Base-by-base conservation (phyloP, 2,329 filamentous ascomycete species). In the Sclerotinia sclerotiorum region DNA sequence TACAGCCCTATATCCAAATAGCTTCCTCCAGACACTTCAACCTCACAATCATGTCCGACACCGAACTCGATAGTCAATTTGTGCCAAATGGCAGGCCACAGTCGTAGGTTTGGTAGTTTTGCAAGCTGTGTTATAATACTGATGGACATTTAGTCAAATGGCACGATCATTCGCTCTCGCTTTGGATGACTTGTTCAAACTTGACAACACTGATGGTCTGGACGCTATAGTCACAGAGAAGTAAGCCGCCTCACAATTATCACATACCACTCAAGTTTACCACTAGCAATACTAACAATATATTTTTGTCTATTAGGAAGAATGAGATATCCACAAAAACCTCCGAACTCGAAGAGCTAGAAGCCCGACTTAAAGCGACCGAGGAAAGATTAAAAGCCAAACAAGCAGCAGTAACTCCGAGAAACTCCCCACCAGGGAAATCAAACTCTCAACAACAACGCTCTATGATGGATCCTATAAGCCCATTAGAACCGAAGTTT, bases 131-230 rank as follows among this genome's bases (percentile, higher is more conserved):
- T 10, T 24, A 52, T n/a, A 42, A 69, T 69, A 61, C 67, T 70
- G 63, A 73, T 69, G 44, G 51, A 46, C 66, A 51, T 42, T 58
- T 80, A 97, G 94, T 72, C 95, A 92, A 70, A 88, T 97, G 80
- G 94, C 93, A 66, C 90, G 88, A 75, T 92, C 90, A 77, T 97
- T 97, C 81, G 94, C 93, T 69, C 84, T 88, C 56, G 92, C 94
- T 78, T 84, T 97, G 70, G 91, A 94, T 83, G 90, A 93, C 78
- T 90, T 96, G 74, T 97, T 97, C 83, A 90, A 91, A 76, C 89
- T 97, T 77, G 92, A 95, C 74, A 90, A 88, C 79, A 90, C 89
- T 74, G 87, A 90, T 76, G 86, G 90, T 71, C 84, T 97, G 48
- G 87, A 91, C 76, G 84, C 90, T 78, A 87, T 90, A 73, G 87